Evolutionary conservation across 345 rosid species (phyloP), one percentile per base, ranked within the genome.

Genomic region (Aethionema arabicum): DNA sequence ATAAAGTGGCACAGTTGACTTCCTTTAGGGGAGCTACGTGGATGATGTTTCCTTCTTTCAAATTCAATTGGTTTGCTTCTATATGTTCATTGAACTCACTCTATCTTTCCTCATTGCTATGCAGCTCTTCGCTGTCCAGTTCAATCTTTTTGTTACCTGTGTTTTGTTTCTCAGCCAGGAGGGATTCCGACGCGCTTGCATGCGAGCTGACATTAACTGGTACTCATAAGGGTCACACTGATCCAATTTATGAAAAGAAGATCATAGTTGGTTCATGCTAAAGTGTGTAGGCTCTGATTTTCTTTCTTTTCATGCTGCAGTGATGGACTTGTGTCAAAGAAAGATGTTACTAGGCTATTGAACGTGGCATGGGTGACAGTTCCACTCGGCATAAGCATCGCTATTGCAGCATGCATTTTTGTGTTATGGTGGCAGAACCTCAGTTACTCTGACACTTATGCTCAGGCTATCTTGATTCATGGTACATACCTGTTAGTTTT

Each of bases 81-180:
- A 11, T 43, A 11, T 43, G 11, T 43, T 11, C 7, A 43, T 6
- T 31, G 11, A 37, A 37, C 56, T 72, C 8, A 6, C 32, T 52
- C 52, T 41, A 52, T 61, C 13, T 53, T 47, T 42, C 38, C 45
- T 51, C 32, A 38, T 11, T 60, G 11, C 12, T 40, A 65, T 77
- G 72, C 82, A 93, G 97, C 75, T 93, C 3, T 87, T 80, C 15
- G 97, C 96, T 0, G 86, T 93, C 41, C 95, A 93, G 67, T 93
- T 93, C 66, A 70, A 71, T 65, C 96, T 90, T 3, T 87, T 93
- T 70, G 95, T 90, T 60, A 87, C 97, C 11, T 83, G 96, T 30
- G 77, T 90, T 37, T 74, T 93, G 80, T 90, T 90, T 74, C 90
- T 93, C 16, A 93, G 97, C 63, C 86, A 97, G 36, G 99, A 93